Base-by-base conservation (phyloP, 768 basidiomycete genomes). In the Termitomyces sp. region DNA sequence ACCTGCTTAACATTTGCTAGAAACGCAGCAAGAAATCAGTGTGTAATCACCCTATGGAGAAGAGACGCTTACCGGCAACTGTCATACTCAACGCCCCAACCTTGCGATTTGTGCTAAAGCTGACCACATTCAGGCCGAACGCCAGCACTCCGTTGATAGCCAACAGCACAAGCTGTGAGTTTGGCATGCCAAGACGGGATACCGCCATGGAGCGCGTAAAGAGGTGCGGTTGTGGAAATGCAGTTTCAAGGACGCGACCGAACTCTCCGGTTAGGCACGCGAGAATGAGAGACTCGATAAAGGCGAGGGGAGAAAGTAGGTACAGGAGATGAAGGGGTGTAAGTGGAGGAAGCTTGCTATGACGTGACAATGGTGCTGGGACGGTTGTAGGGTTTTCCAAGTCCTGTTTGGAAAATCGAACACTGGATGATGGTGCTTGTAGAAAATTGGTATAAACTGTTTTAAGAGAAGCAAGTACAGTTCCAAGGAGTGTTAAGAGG, bases 61-160 rank as follows among this genome's bases (percentile, higher is more conserved):
- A 35, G n/a, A 0, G 51, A 26, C 55, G 77, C 84, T 57, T 60
- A 91, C 88, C 89, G 60, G 93, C 91, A 50, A 96, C 93, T 10
- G 89, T 92, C 90, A 95, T 96, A 50, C 88, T 89, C 63, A 96
- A 69, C 13, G 94, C 87, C 2, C 95, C 94, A 0, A 93, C 87
- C 69, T 89, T 87, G 72, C 88, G 88, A 75, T 98, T 99, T n/a
- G 97, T 92, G 43, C 91, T 91, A 68, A 99, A 97, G 70, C 89
- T 92, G 58, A 97, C 91, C 2, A 98, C 85, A 66, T 98, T 99
- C 54, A 99, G 77, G 14, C 86, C 89, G 68, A 97, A 98, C 4
- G 97, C 97, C 67, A 98, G 85, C 14, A 78, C 69, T 0, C 95
- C 96, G 65, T 98, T 99, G 38, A 89, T 66, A 5, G 84, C 63